Conservation (phyloP, 768 basidiomycete species). For the Amanita rubescens region DNA sequence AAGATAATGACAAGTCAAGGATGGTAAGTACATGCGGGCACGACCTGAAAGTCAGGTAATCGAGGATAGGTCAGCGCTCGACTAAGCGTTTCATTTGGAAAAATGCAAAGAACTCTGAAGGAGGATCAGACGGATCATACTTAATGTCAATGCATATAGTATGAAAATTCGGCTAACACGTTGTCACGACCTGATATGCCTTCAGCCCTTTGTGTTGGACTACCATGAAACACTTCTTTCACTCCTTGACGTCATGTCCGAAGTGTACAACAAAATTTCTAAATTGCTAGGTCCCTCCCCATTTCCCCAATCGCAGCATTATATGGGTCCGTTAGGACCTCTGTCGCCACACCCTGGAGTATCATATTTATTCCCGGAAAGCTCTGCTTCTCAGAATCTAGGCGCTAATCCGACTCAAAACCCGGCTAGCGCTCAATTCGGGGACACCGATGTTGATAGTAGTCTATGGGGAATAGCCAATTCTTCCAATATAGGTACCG, state of each 20-base stretch:
- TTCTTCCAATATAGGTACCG: conserved; percentile 16
- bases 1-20: conserved; percentile 66
- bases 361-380: conserved; percentile 64
- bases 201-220: conserved; percentile 80
- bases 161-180: conserved; percentile 14
- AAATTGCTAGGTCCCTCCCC: conserved; percentile 79
- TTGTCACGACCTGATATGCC: conserved; percentile 5
- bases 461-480: conserved; percentile 74
- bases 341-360: conserved; percentile 78
- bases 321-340: conserved; percentile 72
- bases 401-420: conserved; percentile 14
- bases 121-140: conserved; percentile 59
- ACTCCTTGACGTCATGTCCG: conserved; percentile 82
- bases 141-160: conserved; percentile 72
- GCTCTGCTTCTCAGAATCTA: conserved; percentile 17
- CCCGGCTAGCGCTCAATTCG: background rate
- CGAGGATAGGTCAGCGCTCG: conserved; percentile 17
- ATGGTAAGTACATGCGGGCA: conserved; percentile 39
- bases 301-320: conserved; percentile 58
- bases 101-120: conserved; percentile 43
- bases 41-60: conserved; percentile 4
- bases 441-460: conserved; percentile 30
- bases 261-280: conserved; percentile 83
- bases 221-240: conserved; percentile 87
- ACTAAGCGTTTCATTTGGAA: conserved; percentile 54